Base-by-base conservation (phyloP, 1,139 yeast species). In the Blastobotrys malaysiensis region DNA sequence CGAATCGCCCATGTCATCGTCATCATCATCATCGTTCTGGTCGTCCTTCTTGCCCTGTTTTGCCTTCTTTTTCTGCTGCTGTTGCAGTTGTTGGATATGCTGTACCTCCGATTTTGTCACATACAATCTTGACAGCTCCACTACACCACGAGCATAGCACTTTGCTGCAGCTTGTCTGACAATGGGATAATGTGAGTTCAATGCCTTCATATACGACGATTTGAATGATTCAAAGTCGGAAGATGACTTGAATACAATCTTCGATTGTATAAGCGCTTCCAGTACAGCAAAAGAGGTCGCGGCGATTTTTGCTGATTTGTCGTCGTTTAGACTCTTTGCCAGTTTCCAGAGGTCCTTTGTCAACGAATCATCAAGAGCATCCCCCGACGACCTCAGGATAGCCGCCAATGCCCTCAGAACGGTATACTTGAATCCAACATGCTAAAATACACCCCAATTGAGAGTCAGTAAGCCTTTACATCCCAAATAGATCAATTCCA, bases 111-210 rank as follows among this genome's bases (percentile, higher is more conserved):
- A 59, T 49, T 61, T 65, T 9, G 63, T 53, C 14, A 63, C 54
- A 1, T 62, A 57, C 20, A 64, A 56, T 13, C 59, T 59, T 9
- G 58, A 49, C 14, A 67, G 57, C 26, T 62, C 64, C 9, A 61
- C 45, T 4, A 65, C 48, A 1, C 63, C 63, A 7, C 59, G 52
- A 1, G 72, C 69, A 58, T 69, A 60, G 52, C 70, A 63, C 16
- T 54, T 57, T 3, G 73, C 70, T 21, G 72, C 73, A 7, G 71
- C 58, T 48, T 62, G 61, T 2, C 74, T 62, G 7, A 68, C 71
- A 14, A 53, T 43, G 1, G 59, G 55, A 53, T 59, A 62, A 1
- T 63, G 60, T 1, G 68, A 61, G 16, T 67, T 71, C 22, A 69
- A 52, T 1, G 71, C 66, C 46, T 64, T 69, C 47, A 62, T 46